phyloP scores from a whole-genome alignment of 2,329 filamentous ascomycete species.

The Pyricularia sp. region DNA sequence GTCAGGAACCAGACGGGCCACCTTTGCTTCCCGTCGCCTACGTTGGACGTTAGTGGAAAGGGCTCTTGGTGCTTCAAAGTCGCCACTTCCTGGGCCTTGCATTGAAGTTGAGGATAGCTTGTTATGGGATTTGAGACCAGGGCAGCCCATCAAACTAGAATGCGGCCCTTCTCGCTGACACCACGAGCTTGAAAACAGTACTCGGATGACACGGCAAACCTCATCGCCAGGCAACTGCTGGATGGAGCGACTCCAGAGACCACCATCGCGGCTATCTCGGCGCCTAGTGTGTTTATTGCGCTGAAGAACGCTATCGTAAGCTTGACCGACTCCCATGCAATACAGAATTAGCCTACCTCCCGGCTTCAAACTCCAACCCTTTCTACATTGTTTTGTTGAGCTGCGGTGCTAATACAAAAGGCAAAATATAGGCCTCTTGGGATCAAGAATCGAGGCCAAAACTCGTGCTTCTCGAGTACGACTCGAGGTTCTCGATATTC shows the following conservation, averaged over 20 bases:
- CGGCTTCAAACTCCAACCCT: too few species aligned
- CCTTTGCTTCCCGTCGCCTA: not conserved
- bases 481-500: slow-evolving; percentile 61
- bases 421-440: not conserved
- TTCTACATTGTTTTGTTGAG: too few species aligned
- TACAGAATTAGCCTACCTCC: not conserved
- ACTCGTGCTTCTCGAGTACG: slow-evolving; percentile 59
- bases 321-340: not conserved
- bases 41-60: not conserved
- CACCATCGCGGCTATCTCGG: slow-evolving; percentile 56
- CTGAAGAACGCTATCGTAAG: slow-evolving; percentile 44
- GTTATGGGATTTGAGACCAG: not conserved
- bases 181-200: slow-evolving; percentile 36
- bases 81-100: not conserved
- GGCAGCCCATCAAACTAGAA: not conserved
- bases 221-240: slow-evolving; percentile 52
- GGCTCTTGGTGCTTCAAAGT: not conserved
- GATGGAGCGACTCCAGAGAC: slow-evolving; percentile 42
- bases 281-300: slow-evolving; percentile 66
- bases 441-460: slow-evolving; percentile 32
- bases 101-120: not conserved
- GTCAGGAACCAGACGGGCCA: not conserved
- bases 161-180: not conserved
- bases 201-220: slow-evolving; percentile 54
- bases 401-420: too few species aligned